A percentile compares a stretch with the other conserved stretches of the same genome.
phyloP scores from a whole-genome alignment of 1,139 yeast genomes.

The Wickerhamomyces sp. region DNA sequence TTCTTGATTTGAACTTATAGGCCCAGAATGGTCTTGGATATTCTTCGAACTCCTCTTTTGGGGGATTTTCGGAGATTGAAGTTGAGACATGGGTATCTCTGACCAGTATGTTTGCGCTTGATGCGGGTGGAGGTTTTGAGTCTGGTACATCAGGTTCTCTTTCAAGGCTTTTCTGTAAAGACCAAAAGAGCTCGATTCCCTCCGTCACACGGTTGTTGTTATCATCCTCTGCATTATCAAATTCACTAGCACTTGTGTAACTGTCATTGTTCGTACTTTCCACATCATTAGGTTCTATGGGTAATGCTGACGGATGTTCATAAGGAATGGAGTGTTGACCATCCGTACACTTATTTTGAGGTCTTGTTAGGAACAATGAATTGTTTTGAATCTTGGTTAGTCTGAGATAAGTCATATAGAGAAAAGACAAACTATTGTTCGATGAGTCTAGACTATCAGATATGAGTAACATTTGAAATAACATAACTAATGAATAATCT shows the following conservation, averaged over 20 bases:
- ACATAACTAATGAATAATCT: constrained; percentile 6
- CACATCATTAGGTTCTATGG: not conserved
- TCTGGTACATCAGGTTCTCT: not conserved
- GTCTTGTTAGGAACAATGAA: constrained; percentile 1
- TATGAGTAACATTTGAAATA: constrained; percentile 11
- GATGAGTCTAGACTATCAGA: constrained; percentile 8
- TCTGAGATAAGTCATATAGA: constrained; percentile 7
- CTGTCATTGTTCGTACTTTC: not conserved
- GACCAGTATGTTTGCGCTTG: not conserved
- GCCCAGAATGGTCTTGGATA: not conserved
- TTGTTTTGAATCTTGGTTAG: not conserved
- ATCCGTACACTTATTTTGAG: not conserved
- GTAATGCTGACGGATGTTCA: too few relatives aligned
- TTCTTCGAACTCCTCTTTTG: not conserved
- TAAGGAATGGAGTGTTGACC: too few relatives aligned
- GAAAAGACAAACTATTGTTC: constrained; percentile 10
- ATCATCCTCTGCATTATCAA: not conserved
- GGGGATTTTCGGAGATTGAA: not conserved
- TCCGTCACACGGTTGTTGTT: not conserved
- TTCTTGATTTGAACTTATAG: not conserved
- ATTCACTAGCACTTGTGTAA: constrained; percentile 2
- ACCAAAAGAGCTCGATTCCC: not conserved
- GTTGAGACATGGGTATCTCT: not conserved
- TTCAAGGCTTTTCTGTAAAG: not conserved
- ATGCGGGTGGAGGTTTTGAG: not conserved